A percentile compares a stretch with the other conserved stretches of the same genome.
Conservation (phyloP, 2,329 filamentous ascomycete genomes). For the Pyrenophora tritici-repentis region DNA sequence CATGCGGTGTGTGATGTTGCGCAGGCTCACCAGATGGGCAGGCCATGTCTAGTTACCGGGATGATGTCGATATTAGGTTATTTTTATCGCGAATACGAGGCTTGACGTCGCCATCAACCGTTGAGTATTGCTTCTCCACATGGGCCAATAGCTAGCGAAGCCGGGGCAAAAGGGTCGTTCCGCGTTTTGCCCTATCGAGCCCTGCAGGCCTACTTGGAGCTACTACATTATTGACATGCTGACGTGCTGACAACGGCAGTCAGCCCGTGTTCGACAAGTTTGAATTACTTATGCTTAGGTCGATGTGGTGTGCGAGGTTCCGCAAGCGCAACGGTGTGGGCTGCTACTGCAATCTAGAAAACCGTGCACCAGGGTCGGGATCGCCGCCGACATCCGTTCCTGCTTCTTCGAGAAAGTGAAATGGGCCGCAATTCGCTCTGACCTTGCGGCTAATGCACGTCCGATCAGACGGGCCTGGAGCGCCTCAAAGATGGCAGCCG, state of each 20-base stretch:
- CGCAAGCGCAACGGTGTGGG: too few species aligned
- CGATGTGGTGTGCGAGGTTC: not conserved
- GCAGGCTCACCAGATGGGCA: conserved; percentile 5
- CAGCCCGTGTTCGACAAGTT: not conserved
- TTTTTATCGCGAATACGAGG: conserved; percentile 23
- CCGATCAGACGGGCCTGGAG: conserved; percentile 11
- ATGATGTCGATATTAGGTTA: conserved; percentile 14
- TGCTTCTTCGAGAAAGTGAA: conserved; percentile 11
- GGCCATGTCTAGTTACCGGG: conserved; percentile 4
- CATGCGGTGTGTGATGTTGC: conserved; percentile 3
- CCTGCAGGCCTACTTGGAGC: conserved; percentile 14
- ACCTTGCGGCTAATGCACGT: conserved; percentile 24
- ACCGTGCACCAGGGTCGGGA: not conserved
- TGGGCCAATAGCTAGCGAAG: conserved; percentile 18
- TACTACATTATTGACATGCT: not conserved
- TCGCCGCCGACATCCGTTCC: conserved; percentile 8
- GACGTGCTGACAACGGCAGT: too few species aligned
- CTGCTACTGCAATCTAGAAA: not conserved
- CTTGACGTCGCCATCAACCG: conserved; percentile 25
- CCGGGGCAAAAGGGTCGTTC: conserved; percentile 8
- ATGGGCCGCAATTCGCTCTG: conserved; percentile 20
- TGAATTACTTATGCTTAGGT: not conserved
- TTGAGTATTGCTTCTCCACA: conserved; percentile 29
- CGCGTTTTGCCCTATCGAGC: conserved; percentile 9
- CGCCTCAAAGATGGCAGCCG: conserved; percentile 3